Conservation (phyloP, 371 early-diverging fungal genomes). For the Mortierella sp. region DNA sequence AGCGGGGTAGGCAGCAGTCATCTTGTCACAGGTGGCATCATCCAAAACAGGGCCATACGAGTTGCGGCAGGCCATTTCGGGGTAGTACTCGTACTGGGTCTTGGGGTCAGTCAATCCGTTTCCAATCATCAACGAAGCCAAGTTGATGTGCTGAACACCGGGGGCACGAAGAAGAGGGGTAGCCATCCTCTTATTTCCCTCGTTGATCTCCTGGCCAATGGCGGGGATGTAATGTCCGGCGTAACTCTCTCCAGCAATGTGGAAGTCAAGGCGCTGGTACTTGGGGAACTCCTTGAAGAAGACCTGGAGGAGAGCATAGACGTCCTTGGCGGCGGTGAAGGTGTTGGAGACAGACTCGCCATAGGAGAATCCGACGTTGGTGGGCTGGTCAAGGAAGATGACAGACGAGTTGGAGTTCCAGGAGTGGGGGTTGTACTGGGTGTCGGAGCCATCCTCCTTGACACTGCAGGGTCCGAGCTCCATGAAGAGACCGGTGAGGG, state of each 20-base stretch:
- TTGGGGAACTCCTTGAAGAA: slow-evolving; percentile 80
- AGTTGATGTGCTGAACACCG: slow-evolving; percentile 73
- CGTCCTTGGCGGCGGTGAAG: slow-evolving; percentile 68
- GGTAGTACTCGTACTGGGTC: slow-evolving; percentile 92
- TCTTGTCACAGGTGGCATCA: slow-evolving; percentile 74
- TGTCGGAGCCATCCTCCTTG: slow-evolving; percentile 69
- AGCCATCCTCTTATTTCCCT: slow-evolving; percentile 72
- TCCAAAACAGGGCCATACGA: slow-evolving; percentile 83
- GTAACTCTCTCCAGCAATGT: slow-evolving; percentile 78
- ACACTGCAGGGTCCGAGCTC: slow-evolving; percentile 86
- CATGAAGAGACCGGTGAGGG: slow-evolving; percentile 87
- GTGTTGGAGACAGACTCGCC: slow-evolving; percentile 67
- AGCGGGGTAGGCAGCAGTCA: slow-evolving; percentile 80
- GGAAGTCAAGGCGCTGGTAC: slow-evolving; percentile 68
- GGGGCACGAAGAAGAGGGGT: slow-evolving; percentile 57
- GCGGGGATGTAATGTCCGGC: slow-evolving; percentile 90
- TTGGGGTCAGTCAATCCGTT: slow-evolving; percentile 95
- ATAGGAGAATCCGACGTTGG: slow-evolving; percentile 85
- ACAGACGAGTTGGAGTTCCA: slow-evolving; percentile 90
- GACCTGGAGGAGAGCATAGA: slow-evolving; percentile 78
- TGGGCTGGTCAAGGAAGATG: slow-evolving; percentile 91
- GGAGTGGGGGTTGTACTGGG: slow-evolving; percentile 69
- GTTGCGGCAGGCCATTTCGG: slow-evolving; percentile 88
- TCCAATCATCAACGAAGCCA: slow-evolving; percentile 88
- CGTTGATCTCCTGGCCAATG: slow-evolving; percentile 78